These are phyloP conservation scores for Botrytis fragariae DNA, from an alignment of 2,329 filamentous ascomycete species.

Conservation along the genomic window DNA sequence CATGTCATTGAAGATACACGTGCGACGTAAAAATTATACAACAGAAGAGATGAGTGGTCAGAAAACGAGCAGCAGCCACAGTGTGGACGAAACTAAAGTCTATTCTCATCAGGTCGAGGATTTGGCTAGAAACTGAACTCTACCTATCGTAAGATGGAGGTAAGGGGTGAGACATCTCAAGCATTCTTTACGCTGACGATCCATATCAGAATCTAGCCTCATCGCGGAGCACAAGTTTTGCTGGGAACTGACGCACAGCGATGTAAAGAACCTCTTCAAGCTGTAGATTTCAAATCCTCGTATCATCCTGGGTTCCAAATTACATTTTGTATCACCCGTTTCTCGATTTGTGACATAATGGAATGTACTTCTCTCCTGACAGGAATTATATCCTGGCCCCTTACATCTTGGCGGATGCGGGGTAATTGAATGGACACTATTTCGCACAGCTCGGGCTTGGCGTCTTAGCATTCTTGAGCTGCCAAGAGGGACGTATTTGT, in stretches of 20 bases:
- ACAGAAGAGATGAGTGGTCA: background rate
- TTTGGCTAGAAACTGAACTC: background rate
- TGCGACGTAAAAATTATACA: background rate
- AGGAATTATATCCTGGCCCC: conserved; percentile 7
- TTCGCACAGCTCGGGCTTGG: conserved; percentile 16
- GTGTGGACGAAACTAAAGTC: background rate
- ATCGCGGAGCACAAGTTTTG: background rate
- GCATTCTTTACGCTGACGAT: conserved; percentile 6
- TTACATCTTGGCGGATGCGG: conserved; percentile 14
- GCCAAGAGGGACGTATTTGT: conserved; percentile 10
- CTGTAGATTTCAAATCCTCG: background rate
- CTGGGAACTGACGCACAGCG: background rate
- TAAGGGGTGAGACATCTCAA: background rate
- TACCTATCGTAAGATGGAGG: background rate
- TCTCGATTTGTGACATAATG: conserved; percentile 3
- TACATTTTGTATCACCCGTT: background rate
- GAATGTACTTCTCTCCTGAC: conserved; percentile 5
- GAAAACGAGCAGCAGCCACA: background rate
- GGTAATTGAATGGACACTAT: conserved; percentile 6
- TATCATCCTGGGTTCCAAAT: background rate
- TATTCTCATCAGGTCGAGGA: background rate
- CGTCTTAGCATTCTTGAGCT: conserved; percentile 9
- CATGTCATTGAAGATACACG: background rate
- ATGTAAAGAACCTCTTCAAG: background rate
- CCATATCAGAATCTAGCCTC: conserved; percentile 15